Conservation (phyloP, 75 land plant genomes). For the Selaginella tamariscina region DNA sequence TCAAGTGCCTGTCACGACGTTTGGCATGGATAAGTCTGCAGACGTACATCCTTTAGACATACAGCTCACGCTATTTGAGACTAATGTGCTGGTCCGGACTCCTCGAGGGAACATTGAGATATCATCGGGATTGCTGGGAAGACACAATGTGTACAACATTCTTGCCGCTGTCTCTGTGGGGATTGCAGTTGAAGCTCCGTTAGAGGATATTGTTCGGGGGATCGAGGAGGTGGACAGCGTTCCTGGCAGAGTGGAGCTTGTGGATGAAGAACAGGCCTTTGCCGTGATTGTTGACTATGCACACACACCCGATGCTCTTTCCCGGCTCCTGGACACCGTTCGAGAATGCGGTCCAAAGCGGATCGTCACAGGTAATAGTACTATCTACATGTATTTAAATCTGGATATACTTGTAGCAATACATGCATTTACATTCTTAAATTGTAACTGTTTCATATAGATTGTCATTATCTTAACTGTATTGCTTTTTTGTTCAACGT, state of each 20-base stretch:
- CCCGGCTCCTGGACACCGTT: constrained; percentile 76
- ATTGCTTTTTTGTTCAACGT: neutral
- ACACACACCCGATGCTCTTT: constrained; percentile 70
- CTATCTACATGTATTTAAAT: neutral
- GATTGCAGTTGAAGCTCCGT: constrained; percentile 68
- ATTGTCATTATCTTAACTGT: neutral
- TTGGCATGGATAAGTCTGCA: constrained; percentile 70
- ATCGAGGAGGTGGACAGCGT: constrained; percentile 83
- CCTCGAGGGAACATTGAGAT: constrained; percentile 67
- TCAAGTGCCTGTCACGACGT: constrained; percentile 69
- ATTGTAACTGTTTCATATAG: too few species aligned
- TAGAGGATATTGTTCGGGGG: constrained; percentile 75
- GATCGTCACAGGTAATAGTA: constrained; percentile 67
- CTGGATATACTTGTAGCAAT: too few species aligned
- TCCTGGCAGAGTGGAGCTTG: constrained; percentile 84
- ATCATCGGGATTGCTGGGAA: constrained; percentile 79
- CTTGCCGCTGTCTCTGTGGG: constrained; percentile 76
- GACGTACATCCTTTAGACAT: constrained; percentile 55
- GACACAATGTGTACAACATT: constrained; percentile 64
- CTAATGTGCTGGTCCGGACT: constrained; percentile 57
- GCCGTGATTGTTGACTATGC: constrained; percentile 96
- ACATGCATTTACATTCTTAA: too few species aligned
- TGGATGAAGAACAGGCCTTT: constrained; percentile 95
- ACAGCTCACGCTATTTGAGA: constrained; percentile 70
- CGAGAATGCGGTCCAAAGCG: constrained; percentile 72